Conservation (phyloP, 116 monocot genomes). For the Iris pallida region DNA sequence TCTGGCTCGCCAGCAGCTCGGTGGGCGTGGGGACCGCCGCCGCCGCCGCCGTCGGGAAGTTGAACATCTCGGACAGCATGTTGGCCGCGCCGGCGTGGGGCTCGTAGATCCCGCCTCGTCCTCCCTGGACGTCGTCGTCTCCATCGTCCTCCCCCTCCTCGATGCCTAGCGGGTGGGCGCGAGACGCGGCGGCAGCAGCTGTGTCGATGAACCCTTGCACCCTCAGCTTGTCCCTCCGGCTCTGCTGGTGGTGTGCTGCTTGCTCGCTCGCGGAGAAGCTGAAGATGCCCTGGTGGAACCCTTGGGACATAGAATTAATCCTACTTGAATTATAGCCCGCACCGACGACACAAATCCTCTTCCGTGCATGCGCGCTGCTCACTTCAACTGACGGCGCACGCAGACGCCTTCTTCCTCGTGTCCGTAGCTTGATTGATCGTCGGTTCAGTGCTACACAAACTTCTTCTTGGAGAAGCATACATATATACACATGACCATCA, state of each 20-base stretch:
- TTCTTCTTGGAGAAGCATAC: too few relatives aligned
- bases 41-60: conserved; percentile 15
- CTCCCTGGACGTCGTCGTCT: conserved; percentile 8
- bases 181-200: conserved; percentile 18
- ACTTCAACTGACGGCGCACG: conserved; percentile 34
- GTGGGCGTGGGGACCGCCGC: conserved; percentile 29
- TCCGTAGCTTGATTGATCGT: too few relatives aligned
- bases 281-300: conserved; percentile 39
- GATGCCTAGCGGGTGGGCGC: background rate
- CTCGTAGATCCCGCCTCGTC: conserved; percentile 43
- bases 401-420: conserved; percentile 32
- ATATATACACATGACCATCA: too few relatives aligned
- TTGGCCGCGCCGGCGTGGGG: conserved; percentile 21
- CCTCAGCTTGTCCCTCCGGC: conserved; percentile 57
- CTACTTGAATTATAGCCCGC: background rate
- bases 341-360: background rate
- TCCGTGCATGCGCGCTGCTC: background rate
- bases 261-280: conserved; percentile 22
- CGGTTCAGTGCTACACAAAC: too few relatives aligned
- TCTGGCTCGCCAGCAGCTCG: conserved; percentile 62
- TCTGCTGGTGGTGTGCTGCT: conserved; percentile 49
- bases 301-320: conserved; percentile 53
- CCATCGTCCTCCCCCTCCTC: conserved; percentile 9
- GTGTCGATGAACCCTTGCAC: conserved; percentile 55
- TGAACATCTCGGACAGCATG: conserved; percentile 89